phyloP scores from a whole-genome alignment of 2,329 filamentous ascomycete genomes.

The Colletotrichum plurivorum region DNA sequence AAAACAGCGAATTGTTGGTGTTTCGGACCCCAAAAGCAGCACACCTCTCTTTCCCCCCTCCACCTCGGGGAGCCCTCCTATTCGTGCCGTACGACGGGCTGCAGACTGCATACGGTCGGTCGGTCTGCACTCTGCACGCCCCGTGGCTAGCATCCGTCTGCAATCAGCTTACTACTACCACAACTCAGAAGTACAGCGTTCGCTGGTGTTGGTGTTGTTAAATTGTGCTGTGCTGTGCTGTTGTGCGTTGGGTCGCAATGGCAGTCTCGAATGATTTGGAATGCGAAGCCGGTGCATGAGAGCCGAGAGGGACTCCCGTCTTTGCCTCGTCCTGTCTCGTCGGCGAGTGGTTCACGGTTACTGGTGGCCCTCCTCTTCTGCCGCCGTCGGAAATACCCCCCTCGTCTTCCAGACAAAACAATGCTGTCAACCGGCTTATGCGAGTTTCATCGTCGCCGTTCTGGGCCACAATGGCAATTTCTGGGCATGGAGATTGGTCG shows the following conservation, averaged over 20 bases:
- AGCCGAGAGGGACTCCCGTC: constrained; percentile 28
- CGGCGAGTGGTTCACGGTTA: background rate
- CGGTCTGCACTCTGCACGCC: constrained; percentile 11
- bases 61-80: constrained; percentile 19
- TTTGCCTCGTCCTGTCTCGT: constrained; percentile 1
- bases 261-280: constrained; percentile 27
- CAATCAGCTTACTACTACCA: constrained; percentile 30
- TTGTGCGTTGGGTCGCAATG: constrained; percentile 2
- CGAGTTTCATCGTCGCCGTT: constrained; percentile 34
- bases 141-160: constrained; percentile 9
- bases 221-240: constrained; percentile 3
- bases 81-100: constrained; percentile 20
- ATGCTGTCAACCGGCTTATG: constrained; percentile 30
- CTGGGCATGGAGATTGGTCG: constrained; percentile 26
- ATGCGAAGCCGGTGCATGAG: constrained; percentile 5
- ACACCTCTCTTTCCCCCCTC: constrained; percentile 3
- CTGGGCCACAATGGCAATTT: constrained; percentile 24
- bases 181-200: background rate
- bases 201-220: background rate
- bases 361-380: constrained; percentile 13
- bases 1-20: background rate
- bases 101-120: constrained; percentile 7
- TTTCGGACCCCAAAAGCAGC: constrained; percentile 22
- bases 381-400: constrained; percentile 27
- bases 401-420: constrained; percentile 26